Evolutionary conservation across 2,329 filamentous ascomycete genomes (phyloP), one percentile per base, ranked within the genome.

Genomic region (Botrytis tulipae): DNA sequence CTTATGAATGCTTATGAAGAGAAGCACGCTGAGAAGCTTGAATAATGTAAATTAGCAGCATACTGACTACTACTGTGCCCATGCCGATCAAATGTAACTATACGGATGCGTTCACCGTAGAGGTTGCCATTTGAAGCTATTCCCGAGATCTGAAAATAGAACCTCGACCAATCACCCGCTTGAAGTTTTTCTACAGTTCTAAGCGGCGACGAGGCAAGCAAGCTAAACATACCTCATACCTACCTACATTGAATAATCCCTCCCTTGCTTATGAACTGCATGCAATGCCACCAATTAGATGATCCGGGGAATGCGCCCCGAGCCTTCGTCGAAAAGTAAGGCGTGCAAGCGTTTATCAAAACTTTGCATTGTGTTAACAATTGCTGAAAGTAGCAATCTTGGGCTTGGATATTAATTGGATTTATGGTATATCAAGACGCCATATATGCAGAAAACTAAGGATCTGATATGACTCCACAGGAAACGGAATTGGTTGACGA

Each of bases 171-270:
- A 66, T 37, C 63, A 66, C 12, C 48, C 20, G 12, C 63, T 10
- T 25, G 29, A 46, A 48, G 10, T 12, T 48, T 44, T 18, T 32
- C 12, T 40, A 3, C 4, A 20, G 22, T 40, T 66, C 37, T 35
- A 66, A 66, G 63, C 63, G 32, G 63, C 44, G 63, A 48, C 63
- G 63, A 66, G 62, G 62, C 62, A 48, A 65, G 44, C 42, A 25
- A 35, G 14, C 18, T 46, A 46, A 25, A 65, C 40, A 48, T 48
- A 65, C 6, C 42, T 44, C 40, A 16, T 42, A 44, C 44, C 44
- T 51, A 54, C 48, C 48, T 54, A 54, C 48, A 54, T 54, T n/a
- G 48, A 54, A 32, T 4, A 66, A 48, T 14, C 44, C 20, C 29
- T 48, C 37, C 63, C 63, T 66, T 35, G 51, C 51, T 32, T 18